A percentile compares a stretch with the other conserved stretches of the same genome.
Evolutionary conservation across 768 basidiomycete genomes (phyloP).

Genomic region (Termitomyces sp.): DNA sequence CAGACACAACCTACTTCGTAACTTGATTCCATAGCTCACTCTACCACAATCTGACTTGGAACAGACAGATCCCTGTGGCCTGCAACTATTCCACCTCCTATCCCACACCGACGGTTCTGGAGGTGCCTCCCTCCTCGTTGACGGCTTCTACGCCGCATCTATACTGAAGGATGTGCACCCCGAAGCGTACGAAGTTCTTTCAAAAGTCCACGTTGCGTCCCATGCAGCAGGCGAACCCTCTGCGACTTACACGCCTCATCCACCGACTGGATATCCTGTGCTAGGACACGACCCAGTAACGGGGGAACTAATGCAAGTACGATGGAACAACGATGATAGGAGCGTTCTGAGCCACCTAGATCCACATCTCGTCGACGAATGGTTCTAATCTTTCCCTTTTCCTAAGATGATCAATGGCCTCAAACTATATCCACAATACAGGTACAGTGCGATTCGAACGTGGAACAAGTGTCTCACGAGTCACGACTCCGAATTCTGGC

Average conservation of each 20-base stretch:
- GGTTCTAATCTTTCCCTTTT: constrained; percentile 33
- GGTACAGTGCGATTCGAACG: constrained; percentile 74
- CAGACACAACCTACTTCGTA: constrained; percentile 65
- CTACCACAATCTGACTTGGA: neutral
- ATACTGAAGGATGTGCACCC: constrained; percentile 72
- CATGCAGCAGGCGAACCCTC: constrained; percentile 83
- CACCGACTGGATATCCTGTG: constrained; percentile 60
- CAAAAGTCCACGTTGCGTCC: constrained; percentile 62
- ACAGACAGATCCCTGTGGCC: constrained; percentile 90
- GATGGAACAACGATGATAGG: constrained; percentile 95
- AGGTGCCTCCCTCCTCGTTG: constrained; percentile 88
- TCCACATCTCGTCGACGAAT: constrained; percentile 62
- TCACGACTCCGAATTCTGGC: constrained; percentile 87
- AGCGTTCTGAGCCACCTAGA: constrained; percentile 67
- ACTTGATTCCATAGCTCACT: constrained; percentile 16
- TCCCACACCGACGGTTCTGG: constrained; percentile 78
- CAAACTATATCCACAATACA: constrained; percentile 16
- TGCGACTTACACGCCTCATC: constrained; percentile 52
- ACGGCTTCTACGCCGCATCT: constrained; percentile 90
- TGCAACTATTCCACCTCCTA: constrained; percentile 93
- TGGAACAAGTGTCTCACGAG: constrained; percentile 78
- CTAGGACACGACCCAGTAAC: constrained; percentile 58
- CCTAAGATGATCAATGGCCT: neutral
- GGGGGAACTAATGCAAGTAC: constrained; percentile 65
- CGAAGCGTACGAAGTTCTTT: constrained; percentile 61